A percentile compares a stretch with the other conserved stretches of the same genome.
These are phyloP conservation scores for Reticulascus tulasneorum DNA, from an alignment of 2,329 filamentous ascomycete species.

Conservation along the genomic window DNA sequence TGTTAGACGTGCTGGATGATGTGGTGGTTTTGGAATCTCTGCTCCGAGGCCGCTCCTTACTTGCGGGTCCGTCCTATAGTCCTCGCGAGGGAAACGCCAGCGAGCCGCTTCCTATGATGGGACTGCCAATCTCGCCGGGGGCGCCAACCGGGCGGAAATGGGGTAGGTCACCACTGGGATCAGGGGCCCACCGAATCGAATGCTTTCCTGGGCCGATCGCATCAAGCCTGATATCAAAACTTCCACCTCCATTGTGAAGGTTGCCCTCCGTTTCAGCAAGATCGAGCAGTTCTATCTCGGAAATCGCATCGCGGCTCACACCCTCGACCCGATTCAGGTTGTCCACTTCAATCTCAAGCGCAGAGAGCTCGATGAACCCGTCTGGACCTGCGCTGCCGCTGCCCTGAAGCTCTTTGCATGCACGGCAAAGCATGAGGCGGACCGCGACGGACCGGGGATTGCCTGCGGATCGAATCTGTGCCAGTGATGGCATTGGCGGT, in stretches of 20 bases:
- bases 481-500: constrained; percentile 6
- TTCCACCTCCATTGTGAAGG: constrained; percentile 81
- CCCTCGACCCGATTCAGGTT: constrained; percentile 9
- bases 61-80: constrained; percentile 6
- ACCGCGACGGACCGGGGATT: constrained; percentile 47
- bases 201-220: constrained; percentile 29
- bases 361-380: constrained; percentile 66
- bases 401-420: constrained; percentile 61
- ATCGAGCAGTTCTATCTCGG: constrained; percentile 67
- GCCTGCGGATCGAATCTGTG: constrained; percentile 6
- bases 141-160: constrained; percentile 46
- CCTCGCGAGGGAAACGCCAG: constrained; percentile 17
- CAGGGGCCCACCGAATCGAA: constrained; percentile 53
- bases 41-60: too few species aligned
- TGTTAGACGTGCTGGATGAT: too few species aligned
- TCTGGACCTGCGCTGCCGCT: constrained; percentile 39
- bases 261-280: constrained; percentile 92
- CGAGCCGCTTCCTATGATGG: constrained; percentile 43
- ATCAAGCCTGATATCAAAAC: constrained; percentile 65
- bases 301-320: constrained; percentile 33
- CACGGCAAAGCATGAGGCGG: constrained; percentile 70
- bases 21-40: too few species aligned
- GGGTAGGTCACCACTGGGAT: constrained; percentile 37
- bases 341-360: constrained; percentile 57
- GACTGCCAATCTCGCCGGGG: constrained; percentile 69